Base-by-base conservation (phyloP, 2,329 filamentous ascomycete genomes). In the Aspergillus sp. region DNA sequence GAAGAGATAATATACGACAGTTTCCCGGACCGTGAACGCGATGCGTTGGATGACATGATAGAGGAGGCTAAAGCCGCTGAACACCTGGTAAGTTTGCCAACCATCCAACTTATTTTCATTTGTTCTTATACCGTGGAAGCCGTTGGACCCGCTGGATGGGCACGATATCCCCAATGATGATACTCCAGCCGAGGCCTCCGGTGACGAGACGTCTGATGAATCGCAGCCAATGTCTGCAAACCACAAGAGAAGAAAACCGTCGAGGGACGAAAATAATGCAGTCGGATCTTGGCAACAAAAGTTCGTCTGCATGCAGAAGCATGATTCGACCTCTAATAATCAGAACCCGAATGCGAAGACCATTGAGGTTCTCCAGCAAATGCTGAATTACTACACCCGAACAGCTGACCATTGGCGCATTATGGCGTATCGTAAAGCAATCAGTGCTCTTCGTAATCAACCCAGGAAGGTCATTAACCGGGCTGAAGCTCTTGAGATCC, bases 331-430 rank as follows among this genome's bases (percentile, higher is more conserved):
- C 25, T 71, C 73, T 6, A 70, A 75, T 14, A 68, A 74, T 0
- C 70, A 77, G 12, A 90, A 89, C 63, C 90, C 91, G 0, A 98
- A 97, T 69, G 77, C 79, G 1, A 79, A 83, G 12, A 96, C 90
- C 0, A 92, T 96, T 51, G 83, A 89, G 47, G 79, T 95, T 2
- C 79, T 97, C 5, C 84, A 91, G 66, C 81, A 89, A 63, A 92
- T 97, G 90, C 82, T 85, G 43, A 83, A 87, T 53, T 89, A 93
- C 72, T 96, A 96, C 71, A 83, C 83, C 4, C 82, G 87, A 6
- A 85, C 84, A n/a, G 82, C 86, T 40, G 92, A 97, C 67, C 82
- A 86, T 37, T 97, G 90, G 90, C 86, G 91, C 3, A 82, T 82
- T 0, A 77, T 84, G 1, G 87, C 89, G 4, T 97, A 96, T 71